phyloP scores from a whole-genome alignment of 148 eudicot genomes.

The Selenicereus undatus region DNA sequence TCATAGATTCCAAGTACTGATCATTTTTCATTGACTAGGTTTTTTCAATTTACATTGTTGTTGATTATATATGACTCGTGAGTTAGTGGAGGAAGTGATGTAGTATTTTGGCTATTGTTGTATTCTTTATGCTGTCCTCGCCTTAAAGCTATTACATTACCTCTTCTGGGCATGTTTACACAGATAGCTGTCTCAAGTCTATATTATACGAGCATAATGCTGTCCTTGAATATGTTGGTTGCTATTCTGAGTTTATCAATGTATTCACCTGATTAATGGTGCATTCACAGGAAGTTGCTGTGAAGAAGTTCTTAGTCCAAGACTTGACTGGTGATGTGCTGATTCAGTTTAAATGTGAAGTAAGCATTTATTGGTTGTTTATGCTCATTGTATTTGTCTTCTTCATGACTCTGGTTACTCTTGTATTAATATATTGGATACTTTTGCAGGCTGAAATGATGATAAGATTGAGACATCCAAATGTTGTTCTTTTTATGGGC shows the following conservation, averaged over 20 bases:
- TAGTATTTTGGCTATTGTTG: background rate
- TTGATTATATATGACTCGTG: no score
- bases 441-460: conserved; percentile 79
- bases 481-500: conserved; percentile 99
- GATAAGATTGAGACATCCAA: conserved; percentile 97
- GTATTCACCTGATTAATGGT: conserved; percentile 10
- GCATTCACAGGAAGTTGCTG: conserved; percentile 87
- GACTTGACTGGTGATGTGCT: conserved; percentile 87
- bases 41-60: no score
- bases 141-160: background rate
- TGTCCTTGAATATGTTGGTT: background rate
- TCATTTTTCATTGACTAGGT: no score
- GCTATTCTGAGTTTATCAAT: background rate
- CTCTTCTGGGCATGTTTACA: no score
- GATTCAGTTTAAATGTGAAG: conserved; percentile 84
- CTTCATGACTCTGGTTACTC: background rate
- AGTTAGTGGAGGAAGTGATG: no score
- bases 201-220: no score
- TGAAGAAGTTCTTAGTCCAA: conserved; percentile 94
- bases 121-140: background rate
- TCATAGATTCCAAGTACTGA: no score
- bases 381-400: background rate
- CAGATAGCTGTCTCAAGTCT: no score
- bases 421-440: conserved; percentile 15
- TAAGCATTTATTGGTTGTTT: conserved; percentile 29